Evolutionary conservation across 148 eudicot genomes (phyloP), one percentile per base, ranked within the genome.

Genomic region (Camellia lanceoleosa): DNA sequence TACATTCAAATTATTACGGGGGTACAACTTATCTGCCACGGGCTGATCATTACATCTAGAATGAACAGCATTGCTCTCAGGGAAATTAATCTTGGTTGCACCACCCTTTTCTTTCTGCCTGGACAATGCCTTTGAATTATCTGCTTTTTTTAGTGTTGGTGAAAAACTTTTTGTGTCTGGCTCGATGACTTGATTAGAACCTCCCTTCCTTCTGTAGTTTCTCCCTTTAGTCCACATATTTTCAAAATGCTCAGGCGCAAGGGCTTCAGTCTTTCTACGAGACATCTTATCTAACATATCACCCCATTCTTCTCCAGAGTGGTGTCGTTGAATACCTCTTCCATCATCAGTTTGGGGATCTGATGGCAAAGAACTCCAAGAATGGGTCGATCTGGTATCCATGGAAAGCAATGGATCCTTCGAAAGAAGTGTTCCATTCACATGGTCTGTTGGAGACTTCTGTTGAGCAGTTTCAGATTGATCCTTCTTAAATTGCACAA

Each of bases 191-290:
- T 47, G 80, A 86, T 74, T 71, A 67, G 59, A 66, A 55, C 80
- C 75, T 55, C 88, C 92, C 74, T 87, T 86, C 75, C 79, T 90
- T 80, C 80, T 87, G 81, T 94, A 94, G 82, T 90, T 80, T 89
- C 90, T 90, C 20, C 99, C 98, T 84, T 92, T 94, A 13, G 99
- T 79, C 99, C 99, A 96, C 98, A 94, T 90, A 82, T 94, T 94
- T 78, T 96, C 99, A 77, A 94, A 86, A 89, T 96, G 86, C 76
- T 96, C 98, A 42, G 99, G 99, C 82, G 98, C 91, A 90, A 96
- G 92, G 76, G 93, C 91, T 87, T 91, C 89, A 58, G 92, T 94
- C 79, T 96, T 96, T 80, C 84, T 86, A 59, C 89, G 94, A 75
- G 95, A 87, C 73, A 92, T 70, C 88, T 87, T 79, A 80, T 96